Conservation (phyloP, 2,329 filamentous ascomycete genomes). For the Bretziella fagacearum region DNA sequence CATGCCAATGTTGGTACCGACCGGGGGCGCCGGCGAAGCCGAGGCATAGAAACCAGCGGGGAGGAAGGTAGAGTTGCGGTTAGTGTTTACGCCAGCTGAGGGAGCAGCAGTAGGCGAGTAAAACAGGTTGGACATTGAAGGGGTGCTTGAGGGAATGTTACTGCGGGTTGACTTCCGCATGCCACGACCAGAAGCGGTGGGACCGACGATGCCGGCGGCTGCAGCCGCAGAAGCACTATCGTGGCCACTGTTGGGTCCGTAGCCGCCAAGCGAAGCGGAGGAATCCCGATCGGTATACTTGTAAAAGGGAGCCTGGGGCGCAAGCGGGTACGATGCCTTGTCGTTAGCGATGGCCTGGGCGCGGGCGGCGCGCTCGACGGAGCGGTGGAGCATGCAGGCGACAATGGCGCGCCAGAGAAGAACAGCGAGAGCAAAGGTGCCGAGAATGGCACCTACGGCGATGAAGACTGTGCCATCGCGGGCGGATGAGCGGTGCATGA, state of each 20-base stretch:
- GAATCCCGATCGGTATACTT: conserved; percentile 41
- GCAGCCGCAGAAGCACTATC: not conserved
- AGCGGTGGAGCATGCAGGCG: conserved; percentile 80
- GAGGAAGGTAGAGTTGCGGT: conserved; percentile 63
- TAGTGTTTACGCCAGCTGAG: conserved; percentile 42
- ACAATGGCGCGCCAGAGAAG: conserved; percentile 77
- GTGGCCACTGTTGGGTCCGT: not conserved
- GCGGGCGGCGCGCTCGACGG: conserved; percentile 70
- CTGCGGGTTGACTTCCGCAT: conserved; percentile 35
- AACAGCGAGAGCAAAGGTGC: conserved; percentile 64
- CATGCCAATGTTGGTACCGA: conserved; percentile 39
- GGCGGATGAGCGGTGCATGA: conserved; percentile 70
- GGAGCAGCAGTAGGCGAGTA: conserved; percentile 80
- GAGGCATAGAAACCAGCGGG: conserved; percentile 85
- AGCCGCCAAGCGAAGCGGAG: conserved; percentile 29
- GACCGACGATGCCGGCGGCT: conserved; percentile 2
- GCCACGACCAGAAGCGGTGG: conserved; percentile 31
- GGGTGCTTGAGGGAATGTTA: conserved; percentile 36
- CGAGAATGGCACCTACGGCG: conserved; percentile 73
- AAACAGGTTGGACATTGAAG: conserved; percentile 60
- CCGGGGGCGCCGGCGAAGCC: conserved; percentile 34
- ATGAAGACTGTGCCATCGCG: conserved; percentile 96
- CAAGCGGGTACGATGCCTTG: conserved; percentile 46
- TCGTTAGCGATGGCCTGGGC: conserved; percentile 52
- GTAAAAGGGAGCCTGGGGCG: conserved; percentile 40